Evolutionary conservation across 1,139 yeast genomes (phyloP).

Genomic region (Geotrichum macrosporum): DNA sequence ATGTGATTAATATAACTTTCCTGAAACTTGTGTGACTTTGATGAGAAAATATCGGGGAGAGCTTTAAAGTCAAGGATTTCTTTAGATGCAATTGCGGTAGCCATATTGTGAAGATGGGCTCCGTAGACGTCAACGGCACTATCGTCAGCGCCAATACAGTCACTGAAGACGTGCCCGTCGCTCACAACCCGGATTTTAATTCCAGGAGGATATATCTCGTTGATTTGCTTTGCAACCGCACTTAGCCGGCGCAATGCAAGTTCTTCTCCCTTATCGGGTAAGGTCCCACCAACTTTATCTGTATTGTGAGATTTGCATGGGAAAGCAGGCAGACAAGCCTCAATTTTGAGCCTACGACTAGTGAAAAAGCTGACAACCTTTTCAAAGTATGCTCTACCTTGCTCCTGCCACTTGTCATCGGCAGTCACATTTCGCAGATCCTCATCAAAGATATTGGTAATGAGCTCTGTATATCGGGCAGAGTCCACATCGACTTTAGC

Average conservation of each 20-base stretch:
- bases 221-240: slow-evolving; percentile 15
- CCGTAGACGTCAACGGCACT: slow-evolving; percentile 20
- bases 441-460: slow-evolving; percentile 19
- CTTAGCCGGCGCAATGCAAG: slow-evolving; percentile 20
- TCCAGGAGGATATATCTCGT: slow-evolving; percentile 19
- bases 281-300: slow-evolving; percentile 18
- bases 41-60: slow-evolving; percentile 20
- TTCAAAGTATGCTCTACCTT: slow-evolving; percentile 17
- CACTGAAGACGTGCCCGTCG: slow-evolving; percentile 23
- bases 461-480: slow-evolving; percentile 5
- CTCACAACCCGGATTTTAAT: slow-evolving; percentile 22
- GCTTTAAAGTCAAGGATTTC: slow-evolving; percentile 18
- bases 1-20: slow-evolving; percentile 14
- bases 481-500: not conserved
- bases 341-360: slow-evolving; percentile 13
- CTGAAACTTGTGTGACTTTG: slow-evolving; percentile 17
- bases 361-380: slow-evolving; percentile 18
- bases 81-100: slow-evolving; percentile 14
- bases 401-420: slow-evolving; percentile 19
- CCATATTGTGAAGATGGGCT: slow-evolving; percentile 14
- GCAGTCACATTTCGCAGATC: slow-evolving; percentile 21
- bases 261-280: slow-evolving; percentile 22
- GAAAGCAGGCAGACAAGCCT: slow-evolving; percentile 22
- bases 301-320: slow-evolving; percentile 23
- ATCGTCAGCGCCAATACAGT: slow-evolving; percentile 23